Evolutionary conservation across 768 basidiomycete genomes (phyloP).

Genomic region (Phaeotremella fagi): DNA sequence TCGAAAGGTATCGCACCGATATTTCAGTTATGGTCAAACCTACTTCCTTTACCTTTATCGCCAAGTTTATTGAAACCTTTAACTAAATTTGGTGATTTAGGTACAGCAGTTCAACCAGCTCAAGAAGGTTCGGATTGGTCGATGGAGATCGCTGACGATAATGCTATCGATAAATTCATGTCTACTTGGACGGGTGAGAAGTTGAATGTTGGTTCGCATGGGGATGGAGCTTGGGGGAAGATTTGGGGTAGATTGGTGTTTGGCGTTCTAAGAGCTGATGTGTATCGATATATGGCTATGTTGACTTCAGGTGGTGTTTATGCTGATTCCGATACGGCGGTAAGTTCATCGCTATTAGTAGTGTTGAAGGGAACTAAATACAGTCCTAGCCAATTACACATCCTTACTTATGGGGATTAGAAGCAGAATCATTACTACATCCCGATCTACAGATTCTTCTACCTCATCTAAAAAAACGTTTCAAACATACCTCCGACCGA

Average conservation of each 20-base stretch:
- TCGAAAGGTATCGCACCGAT: not conserved
- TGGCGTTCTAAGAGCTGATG: slow-evolving; percentile 18
- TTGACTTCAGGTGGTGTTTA: slow-evolving; percentile 14
- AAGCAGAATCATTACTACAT: slow-evolving; percentile 7
- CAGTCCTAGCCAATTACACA: slow-evolving; percentile 17
- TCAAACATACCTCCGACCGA: not conserved
- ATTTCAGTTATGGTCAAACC: slow-evolving; percentile 13
- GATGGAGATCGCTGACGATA: slow-evolving; percentile 11
- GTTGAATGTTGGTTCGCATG: slow-evolving; percentile 1
- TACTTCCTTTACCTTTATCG: slow-evolving; percentile 12
- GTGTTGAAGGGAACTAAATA: not conserved
- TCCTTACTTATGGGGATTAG: slow-evolving; percentile 19
- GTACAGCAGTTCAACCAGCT: not conserved
- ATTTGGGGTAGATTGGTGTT: slow-evolving; percentile 13
- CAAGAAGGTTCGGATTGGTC: slow-evolving; percentile 14
- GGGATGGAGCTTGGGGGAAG: slow-evolving; percentile 6
- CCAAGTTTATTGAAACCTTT: not conserved
- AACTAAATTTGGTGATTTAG: not conserved
- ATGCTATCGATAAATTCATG: slow-evolving; percentile 16
- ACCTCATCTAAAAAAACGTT: slow-evolving; percentile 3
- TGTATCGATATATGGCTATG: slow-evolving; percentile 22
- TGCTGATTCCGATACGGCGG: slow-evolving; percentile 22
- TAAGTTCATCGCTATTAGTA: slow-evolving; percentile 1
- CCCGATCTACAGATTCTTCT: slow-evolving; percentile 12
- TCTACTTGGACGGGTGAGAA: slow-evolving; percentile 15